Evolutionary conservation across 306 rosid species (phyloP), one percentile per base, ranked within the genome.

Genomic region (Begonia loranthoides): DNA sequence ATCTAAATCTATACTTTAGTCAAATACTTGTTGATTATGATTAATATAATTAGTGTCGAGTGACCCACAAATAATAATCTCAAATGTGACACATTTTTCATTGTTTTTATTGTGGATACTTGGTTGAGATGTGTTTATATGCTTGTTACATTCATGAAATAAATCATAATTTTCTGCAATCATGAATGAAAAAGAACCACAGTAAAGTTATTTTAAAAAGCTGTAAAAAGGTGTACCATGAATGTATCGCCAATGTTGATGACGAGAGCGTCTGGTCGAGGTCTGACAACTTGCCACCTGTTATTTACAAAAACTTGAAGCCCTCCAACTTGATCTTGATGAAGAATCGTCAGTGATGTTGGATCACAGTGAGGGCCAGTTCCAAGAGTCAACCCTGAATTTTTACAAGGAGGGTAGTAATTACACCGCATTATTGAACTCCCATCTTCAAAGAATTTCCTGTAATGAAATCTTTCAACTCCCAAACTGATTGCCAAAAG

Each of bases 281-380:
- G 94, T 0, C 75, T 79, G 48, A 84, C 77, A 12, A 79, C 66
- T 0, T 66, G 57, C 94, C 94, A 84, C 38, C 58, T 75, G 67
- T 76, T 56, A 45, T 80, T 70, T 0, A 69, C 62, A 49, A 75
- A 81, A 44, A 78, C 89, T 58, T 84, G 22, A 0, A 84, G 70
- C 5, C 94, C 94, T 24, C 94, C 94, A 45, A 84, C 83, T 72
- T 80, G 79, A 61, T 84, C 94, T 57, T 84, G 94, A 57, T 84
- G 81, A 62, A 84, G 94, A 57, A 84, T 80, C 21, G 94, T 80
- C 33, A 84, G 22, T 15, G 94, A 84, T 11, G 76, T 75, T n/a
- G 94, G 94, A 63, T 84, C 94, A 36, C 81, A 73, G 51, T 84
- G 94, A 45, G 94, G 89, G 17, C 94, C 94, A 36, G 94, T 84